Conservation (phyloP, 1,139 yeast species). For the Nakaseomyces delphensis region DNA sequence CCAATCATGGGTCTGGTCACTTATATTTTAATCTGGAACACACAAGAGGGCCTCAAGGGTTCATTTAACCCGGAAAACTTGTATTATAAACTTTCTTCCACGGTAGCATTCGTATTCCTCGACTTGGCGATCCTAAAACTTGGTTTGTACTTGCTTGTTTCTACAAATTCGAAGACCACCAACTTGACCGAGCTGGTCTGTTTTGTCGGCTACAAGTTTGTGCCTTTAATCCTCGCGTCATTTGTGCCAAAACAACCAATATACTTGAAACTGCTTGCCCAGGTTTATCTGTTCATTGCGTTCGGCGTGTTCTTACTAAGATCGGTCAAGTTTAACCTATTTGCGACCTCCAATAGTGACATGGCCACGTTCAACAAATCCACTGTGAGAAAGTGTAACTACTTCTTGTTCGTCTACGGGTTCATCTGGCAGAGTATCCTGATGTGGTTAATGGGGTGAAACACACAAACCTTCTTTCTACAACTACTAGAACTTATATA, state of each 20-base stretch:
- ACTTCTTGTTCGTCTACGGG: constrained; percentile 77
- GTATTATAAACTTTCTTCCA: constrained; percentile 85
- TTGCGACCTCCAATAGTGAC: constrained; percentile 48
- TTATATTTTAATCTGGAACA: constrained; percentile 76
- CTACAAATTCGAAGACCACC: constrained; percentile 30
- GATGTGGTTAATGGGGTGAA: constrained; percentile 44
- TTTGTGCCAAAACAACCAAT: constrained; percentile 36
- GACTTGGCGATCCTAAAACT: constrained; percentile 58
- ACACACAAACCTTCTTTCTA: too few relatives aligned
- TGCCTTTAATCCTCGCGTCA: constrained; percentile 56
- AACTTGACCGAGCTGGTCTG: constrained; percentile 76
- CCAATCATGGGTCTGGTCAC: constrained; percentile 92
- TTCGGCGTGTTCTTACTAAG: constrained; percentile 72
- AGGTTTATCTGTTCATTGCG: constrained; percentile 41
- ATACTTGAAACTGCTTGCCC: constrained; percentile 34
- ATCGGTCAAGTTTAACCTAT: constrained; percentile 68
- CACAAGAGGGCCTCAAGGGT: constrained; percentile 79
- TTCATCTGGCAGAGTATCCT: constrained; percentile 65
- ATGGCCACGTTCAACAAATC: constrained; percentile 51
- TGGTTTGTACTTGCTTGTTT: constrained; percentile 49
- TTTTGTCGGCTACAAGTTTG: constrained; percentile 91
- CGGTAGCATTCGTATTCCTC: constrained; percentile 69
- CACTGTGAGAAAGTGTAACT: constrained; percentile 75
- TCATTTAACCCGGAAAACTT: constrained; percentile 89
- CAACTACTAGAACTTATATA: too few relatives aligned